Evolutionary conservation across 129 eudicot genomes (phyloP).

Genomic region (Tagetes erecta): DNA sequence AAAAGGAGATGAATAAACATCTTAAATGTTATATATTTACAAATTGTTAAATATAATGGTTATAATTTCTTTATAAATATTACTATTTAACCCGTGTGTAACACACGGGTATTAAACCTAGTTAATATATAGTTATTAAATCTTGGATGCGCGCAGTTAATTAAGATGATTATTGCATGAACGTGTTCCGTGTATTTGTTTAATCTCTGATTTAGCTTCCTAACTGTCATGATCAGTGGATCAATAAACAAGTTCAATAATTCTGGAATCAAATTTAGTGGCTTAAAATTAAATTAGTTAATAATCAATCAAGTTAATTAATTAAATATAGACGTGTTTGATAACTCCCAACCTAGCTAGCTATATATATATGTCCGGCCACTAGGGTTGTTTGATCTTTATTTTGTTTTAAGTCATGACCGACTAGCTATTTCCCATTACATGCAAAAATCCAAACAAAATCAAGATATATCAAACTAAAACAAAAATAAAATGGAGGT

Average conservation of each 20-base stretch:
- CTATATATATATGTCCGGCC: neutral
- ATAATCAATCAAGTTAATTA: neutral
- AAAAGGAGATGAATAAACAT: no score
- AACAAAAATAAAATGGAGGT: neutral
- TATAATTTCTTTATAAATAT: no score
- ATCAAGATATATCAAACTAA: slow-evolving; percentile 3
- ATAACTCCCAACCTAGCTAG: neutral
- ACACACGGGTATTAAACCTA: no score
- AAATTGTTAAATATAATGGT: no score
- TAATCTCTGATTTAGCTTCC: neutral
- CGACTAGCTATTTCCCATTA: slow-evolving; percentile 26
- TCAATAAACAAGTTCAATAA: neutral
- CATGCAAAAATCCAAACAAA: slow-evolving; percentile 30
- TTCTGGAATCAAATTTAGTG: slow-evolving; percentile 23
- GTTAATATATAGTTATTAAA: no score
- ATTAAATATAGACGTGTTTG: slow-evolving; percentile 5
- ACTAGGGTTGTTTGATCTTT: slow-evolving; percentile 22
- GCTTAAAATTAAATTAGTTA: neutral
- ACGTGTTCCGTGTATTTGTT: slow-evolving; percentile 20
- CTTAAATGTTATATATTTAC: no score
- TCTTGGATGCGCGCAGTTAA: no score
- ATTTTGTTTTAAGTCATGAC: slow-evolving; percentile 19
- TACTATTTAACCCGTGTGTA: no score
- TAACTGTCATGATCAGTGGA: slow-evolving; percentile 16
- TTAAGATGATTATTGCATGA: neutral